Evolutionary conservation across 805 yeast species (phyloP).

Genomic region (Ascoidea rubescens): DNA sequence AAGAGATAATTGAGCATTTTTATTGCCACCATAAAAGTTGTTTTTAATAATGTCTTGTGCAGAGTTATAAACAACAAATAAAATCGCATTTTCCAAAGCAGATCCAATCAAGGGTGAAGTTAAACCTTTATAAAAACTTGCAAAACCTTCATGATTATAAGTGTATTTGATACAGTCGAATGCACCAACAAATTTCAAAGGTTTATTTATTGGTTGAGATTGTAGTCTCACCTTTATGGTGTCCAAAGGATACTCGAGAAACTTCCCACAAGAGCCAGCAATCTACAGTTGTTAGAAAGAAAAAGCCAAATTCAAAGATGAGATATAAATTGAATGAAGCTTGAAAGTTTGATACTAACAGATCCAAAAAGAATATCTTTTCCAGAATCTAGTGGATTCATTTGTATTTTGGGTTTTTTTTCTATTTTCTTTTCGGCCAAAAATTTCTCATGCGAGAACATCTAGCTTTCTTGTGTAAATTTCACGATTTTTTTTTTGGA

Average conservation of each 20-base stretch:
- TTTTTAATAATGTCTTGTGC: slow-evolving; percentile 29
- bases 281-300: too few relatives aligned
- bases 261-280: slow-evolving; percentile 72
- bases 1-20: slow-evolving; percentile 18
- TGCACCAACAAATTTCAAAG: background rate
- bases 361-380: too few relatives aligned
- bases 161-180: slow-evolving; percentile 20
- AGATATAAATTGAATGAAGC: too few relatives aligned
- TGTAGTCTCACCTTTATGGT: slow-evolving; percentile 82
- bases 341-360: too few relatives aligned
- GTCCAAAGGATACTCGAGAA: slow-evolving; percentile 86
- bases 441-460: too few relatives aligned
- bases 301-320: too few relatives aligned
- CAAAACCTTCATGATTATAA: slow-evolving; percentile 42
- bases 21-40: slow-evolving; percentile 8
- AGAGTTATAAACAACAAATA: slow-evolving; percentile 32
- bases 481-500: too few relatives aligned
- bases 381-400: too few relatives aligned
- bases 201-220: slow-evolving; percentile 28
- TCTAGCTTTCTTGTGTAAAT: too few relatives aligned
- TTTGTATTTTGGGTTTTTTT: too few relatives aligned
- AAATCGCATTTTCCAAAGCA: slow-evolving; percentile 72
- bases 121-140: slow-evolving; percentile 66
- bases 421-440: too few relatives aligned
- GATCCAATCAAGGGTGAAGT: slow-evolving; percentile 81